phyloP scores from a whole-genome alignment of 805 yeast species.

The Starmerella floricola region DNA sequence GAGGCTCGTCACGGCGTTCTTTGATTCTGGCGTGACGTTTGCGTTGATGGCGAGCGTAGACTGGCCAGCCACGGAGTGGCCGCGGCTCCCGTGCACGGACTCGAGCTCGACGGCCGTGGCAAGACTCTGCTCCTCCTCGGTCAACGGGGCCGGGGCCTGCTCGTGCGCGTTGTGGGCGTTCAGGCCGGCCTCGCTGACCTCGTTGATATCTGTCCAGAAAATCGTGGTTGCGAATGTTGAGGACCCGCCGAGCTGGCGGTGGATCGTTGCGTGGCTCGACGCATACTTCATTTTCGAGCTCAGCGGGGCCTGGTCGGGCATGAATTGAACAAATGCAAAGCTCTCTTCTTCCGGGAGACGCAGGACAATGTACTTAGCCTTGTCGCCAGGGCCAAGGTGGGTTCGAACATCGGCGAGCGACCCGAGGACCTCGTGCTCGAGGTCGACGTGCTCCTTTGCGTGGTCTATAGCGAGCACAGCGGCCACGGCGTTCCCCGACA shows the following conservation, averaged over 20 bases:
- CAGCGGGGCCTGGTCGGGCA: constrained; percentile 77
- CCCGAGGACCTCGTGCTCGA: constrained; percentile 24
- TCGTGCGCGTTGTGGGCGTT: constrained; percentile 31
- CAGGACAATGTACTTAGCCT: constrained; percentile 42
- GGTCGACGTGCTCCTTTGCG: constrained; percentile 30
- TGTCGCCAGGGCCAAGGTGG: constrained; percentile 28
- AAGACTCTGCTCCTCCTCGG: constrained; percentile 46
- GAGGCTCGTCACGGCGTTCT: constrained; percentile 21
- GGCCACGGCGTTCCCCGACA: constrained; percentile 29
- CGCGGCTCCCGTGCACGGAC: constrained; percentile 28
- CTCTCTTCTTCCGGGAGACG: constrained; percentile 24
- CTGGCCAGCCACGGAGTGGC: constrained; percentile 20
- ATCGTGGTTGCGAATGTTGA: constrained; percentile 40
- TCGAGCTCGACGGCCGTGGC: constrained; percentile 37
- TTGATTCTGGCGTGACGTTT: constrained; percentile 18
- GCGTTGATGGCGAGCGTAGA: constrained; percentile 19
- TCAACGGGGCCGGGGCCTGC: constrained; percentile 37
- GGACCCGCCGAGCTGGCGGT: constrained; percentile 58
- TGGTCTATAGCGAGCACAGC: constrained; percentile 32
- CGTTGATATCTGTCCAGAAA: constrained; percentile 46
- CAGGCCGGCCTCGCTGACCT: constrained; percentile 42
- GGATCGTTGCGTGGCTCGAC: constrained; percentile 66
- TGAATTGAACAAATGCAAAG: constrained; percentile 62
- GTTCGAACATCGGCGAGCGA: constrained; percentile 31
- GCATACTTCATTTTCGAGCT: constrained; percentile 88